Evolutionary conservation across 176 grass and related monocot species (phyloP), one percentile per base, ranked within the genome.

Genomic region (Avena insularis): DNA sequence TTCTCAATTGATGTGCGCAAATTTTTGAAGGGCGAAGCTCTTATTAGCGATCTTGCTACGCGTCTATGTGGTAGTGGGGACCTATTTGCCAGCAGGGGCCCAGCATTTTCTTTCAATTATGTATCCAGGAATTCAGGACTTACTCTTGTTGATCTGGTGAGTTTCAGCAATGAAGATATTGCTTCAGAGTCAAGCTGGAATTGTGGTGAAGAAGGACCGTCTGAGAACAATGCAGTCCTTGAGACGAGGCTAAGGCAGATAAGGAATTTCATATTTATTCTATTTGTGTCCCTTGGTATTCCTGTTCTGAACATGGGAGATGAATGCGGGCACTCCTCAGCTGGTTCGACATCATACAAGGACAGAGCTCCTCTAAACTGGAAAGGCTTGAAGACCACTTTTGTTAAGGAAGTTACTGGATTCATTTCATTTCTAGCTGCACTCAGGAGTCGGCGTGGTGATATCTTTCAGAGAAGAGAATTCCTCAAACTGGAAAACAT

Each of bases 291-390:
- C 0, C 85, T 98, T 49, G 96, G 93, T 20, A 70, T 94, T 82
- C 93, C 93, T 74, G 90, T 98, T 21, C 84, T 98, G 53, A 96
- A 94, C 86, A 98, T 98, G 92, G 96, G 96, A 13, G 96, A 96
- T 88, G 96, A 98, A 83, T 90, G 67, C 2, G 93, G 92, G 27
- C 88, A 91, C 84, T 94, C 96, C 55, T 90, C 92, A 66, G 64
- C 90, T 66, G 96, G 96, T 79, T 94, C 88, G 58, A 55, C 81
- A 15, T 90, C 85, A 11, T 94, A 91, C 88, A 91, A 74, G 33
- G 92, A 93, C 65, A 94, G 93, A 84, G 77, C 85, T 38, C 86
- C 88, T 71, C 51, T 96, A 47, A 88, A 95, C 76, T 98, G 96
- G 96, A 86, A 79, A 86, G 82, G 70, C 38, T 82, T 94, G 53